Evolutionary conservation across 2,329 filamentous ascomycete species (phyloP).

Genomic region (Albifimbria verrucaria): DNA sequence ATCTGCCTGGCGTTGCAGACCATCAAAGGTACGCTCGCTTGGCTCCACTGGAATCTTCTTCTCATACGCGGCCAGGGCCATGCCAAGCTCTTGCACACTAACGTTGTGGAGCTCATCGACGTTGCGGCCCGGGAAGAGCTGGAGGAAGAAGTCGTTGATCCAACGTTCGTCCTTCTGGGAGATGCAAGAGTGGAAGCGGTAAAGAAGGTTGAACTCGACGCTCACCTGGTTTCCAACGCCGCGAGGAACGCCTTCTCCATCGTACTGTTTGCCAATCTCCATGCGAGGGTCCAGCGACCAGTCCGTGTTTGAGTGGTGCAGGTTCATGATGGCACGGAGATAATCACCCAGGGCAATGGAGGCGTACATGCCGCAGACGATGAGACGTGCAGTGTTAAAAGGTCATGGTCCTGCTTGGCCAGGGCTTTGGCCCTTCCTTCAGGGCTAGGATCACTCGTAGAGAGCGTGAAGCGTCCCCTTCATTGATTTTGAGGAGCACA

Average conservation of each 20-base stretch:
- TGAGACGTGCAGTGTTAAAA: conserved; percentile 36
- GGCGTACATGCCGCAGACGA: conserved; percentile 55
- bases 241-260: conserved; percentile 19
- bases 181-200: conserved; percentile 30
- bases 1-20: conserved; percentile 44
- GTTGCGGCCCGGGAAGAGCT: conserved; percentile 9
- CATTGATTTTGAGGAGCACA: conserved; percentile 65
- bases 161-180: conserved; percentile 27
- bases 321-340: conserved; percentile 32
- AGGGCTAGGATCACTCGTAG: too few relatives aligned
- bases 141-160: conserved; percentile 18
- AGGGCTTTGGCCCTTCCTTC: conserved; percentile 24
- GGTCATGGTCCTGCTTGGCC: conserved; percentile 38
- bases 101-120: conserved; percentile 5
- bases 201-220: conserved; percentile 33
- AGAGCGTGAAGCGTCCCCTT: conserved; percentile 58
- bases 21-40: conserved; percentile 47
- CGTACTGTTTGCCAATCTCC: conserved; percentile 9
- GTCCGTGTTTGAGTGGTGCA: conserved; percentile 54
- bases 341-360: conserved; percentile 43
- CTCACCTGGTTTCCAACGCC: conserved; percentile 31
- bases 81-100: conserved; percentile 1
- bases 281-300: conserved; percentile 47
- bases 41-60: conserved; percentile 45
- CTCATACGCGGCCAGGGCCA: conserved; percentile 26